Conservation (phyloP, 2,329 filamentous ascomycete species). For the Alternaria sp. region DNA sequence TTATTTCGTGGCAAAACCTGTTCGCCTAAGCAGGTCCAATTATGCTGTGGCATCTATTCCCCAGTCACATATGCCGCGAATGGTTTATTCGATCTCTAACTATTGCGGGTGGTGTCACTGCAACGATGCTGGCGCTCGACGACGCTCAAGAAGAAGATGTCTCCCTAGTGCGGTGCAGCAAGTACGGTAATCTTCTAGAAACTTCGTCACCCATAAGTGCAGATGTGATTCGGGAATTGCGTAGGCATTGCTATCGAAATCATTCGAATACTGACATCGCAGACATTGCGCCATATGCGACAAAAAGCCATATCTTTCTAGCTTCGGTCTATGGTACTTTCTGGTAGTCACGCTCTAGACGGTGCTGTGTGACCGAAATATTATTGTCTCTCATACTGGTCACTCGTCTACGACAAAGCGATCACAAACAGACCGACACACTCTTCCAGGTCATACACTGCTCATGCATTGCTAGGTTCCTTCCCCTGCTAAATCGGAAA, state of each 20-base stretch:
- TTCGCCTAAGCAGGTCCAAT: neutral
- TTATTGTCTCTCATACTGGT: neutral
- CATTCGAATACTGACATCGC: neutral
- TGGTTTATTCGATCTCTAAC: neutral
- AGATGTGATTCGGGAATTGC: neutral
- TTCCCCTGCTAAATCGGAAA: neutral
- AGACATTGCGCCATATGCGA: neutral
- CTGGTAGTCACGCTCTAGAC: neutral
- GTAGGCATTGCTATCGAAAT: neutral
- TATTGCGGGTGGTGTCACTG: neutral
- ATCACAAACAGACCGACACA: neutral
- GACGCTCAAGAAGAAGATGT: neutral
- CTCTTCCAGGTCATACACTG: neutral
- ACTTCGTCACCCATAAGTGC: neutral
- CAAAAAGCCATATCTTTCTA: neutral
- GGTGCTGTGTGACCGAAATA: neutral
- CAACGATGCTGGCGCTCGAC: neutral
- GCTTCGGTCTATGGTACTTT: neutral
- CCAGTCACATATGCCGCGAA: neutral
- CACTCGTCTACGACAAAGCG: neutral
- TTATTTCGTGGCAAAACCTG: neutral
- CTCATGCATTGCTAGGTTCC: neutral
- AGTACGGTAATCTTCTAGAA: neutral
- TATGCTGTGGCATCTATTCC: neutral
- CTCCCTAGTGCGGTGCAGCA: neutral